A percentile compares a stretch with the other conserved stretches of the same genome.
phyloP scores from a whole-genome alignment of 2,329 filamentous ascomycete genomes.

The Metarhizium humberi region DNA sequence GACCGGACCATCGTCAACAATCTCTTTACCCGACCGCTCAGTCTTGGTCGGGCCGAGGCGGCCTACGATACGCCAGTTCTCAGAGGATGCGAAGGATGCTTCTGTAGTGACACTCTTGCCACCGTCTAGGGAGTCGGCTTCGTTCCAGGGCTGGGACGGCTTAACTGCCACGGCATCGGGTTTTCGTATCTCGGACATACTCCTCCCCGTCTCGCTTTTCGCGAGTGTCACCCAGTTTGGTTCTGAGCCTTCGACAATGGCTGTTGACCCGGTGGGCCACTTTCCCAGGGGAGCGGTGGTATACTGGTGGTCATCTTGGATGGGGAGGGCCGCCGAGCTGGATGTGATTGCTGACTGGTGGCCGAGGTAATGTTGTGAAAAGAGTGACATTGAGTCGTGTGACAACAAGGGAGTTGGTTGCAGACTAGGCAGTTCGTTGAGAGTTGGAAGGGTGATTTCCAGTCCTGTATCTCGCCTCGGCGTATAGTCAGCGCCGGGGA shows the following conservation, averaged over 20 bases:
- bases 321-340: slow-evolving; percentile 24
- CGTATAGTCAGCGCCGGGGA: slow-evolving; percentile 20
- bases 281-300: slow-evolving; percentile 2
- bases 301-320: slow-evolving; percentile 1
- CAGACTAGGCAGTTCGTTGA: slow-evolving; percentile 17
- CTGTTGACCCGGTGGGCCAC: slow-evolving; percentile 5
- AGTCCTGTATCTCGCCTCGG: slow-evolving; percentile 11
- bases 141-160: slow-evolving; percentile 9
- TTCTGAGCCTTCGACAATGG: slow-evolving; percentile 4
- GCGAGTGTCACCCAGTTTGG: slow-evolving; percentile 12
- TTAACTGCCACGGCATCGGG: slow-evolving; percentile 11
- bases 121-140: slow-evolving; percentile 12
- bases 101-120: slow-evolving; percentile 17
- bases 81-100: slow-evolving; percentile 24
- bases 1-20: slow-evolving; percentile 25
- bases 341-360: slow-evolving; percentile 21
- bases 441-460: slow-evolving; percentile 18
- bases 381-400: slow-evolving; percentile 7
- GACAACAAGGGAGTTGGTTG: slow-evolving; percentile 7
- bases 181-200: slow-evolving; percentile 13
- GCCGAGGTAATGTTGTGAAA: slow-evolving; percentile 13
- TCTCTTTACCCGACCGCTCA: slow-evolving; percentile 23
- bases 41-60: slow-evolving; percentile 14
- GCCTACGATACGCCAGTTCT: slow-evolving; percentile 27
- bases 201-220: slow-evolving; percentile 15